Evolutionary conservation across 495 filamentous ascomycete species (phyloP), one percentile per base, ranked within the genome.

Genomic region (Astrocystis sublimbata): DNA sequence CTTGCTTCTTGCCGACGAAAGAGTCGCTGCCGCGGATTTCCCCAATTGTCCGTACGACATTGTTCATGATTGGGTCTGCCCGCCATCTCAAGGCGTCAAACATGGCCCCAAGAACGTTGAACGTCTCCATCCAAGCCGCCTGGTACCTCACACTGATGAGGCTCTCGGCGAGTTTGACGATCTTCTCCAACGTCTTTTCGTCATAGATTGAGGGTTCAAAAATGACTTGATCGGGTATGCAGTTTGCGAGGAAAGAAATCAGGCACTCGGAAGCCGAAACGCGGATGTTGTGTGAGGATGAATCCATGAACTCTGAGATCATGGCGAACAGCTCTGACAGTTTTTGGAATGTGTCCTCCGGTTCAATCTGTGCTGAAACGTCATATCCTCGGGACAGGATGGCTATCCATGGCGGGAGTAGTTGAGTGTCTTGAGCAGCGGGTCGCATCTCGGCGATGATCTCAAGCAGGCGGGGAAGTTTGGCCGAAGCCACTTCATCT

Each of bases 391-490:
- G 83, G 10, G 93, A 96, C 13, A 98, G 73, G 40, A 98, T 93
- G 4, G 93, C 94, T 63, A 98, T 91, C 94, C 94, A 98, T 1
- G 94, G 91, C 0, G 94, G 94, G 0, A 97, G 83, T 24, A 98
- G 80, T 74, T 96, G 92, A 0, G 92, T 91, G 76, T 98, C 96
- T 70, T 89, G 93, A 65, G 91, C 83, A 7, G 92, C 90, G 28
- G 94, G 94, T 64, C 91, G 89, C 55, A 98, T 78, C 75, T 98
- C 92, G 24, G 86, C 85, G 65, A 98, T 96, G 19, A 84, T 81
- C 63, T 96, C 92, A 65, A 98, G 78, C 19, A 98, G 81, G 59
- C 88, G 85, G 13, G 96, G 93, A 10, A 98, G 83, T 75, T 98
- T 98, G 1, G 89, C 83, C 2, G 91, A 93, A 0, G 92, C 87